These are phyloP conservation scores for Rhizopogon roseolus DNA, from an alignment of 768 basidiomycete genomes.

Conservation along the genomic window DNA sequence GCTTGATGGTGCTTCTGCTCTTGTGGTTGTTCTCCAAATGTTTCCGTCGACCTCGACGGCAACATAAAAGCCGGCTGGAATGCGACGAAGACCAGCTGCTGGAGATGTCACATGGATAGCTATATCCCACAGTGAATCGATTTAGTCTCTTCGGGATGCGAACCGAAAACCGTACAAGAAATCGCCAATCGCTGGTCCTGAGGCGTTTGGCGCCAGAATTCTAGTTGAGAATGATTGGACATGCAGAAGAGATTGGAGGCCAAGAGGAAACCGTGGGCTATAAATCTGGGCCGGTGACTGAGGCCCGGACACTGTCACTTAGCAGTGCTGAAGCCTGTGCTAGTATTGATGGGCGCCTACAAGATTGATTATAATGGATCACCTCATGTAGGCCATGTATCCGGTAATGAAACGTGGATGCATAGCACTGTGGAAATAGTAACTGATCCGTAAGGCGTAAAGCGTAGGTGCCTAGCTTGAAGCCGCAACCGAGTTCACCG, in stretches of 20 bases:
- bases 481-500: neutral
- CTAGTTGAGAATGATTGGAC: slow-evolving; percentile 2
- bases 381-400: neutral
- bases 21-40: slow-evolving; percentile 3
- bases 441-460: neutral
- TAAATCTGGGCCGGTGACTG: neutral
- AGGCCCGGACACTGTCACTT: neutral
- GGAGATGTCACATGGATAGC: slow-evolving; percentile 10
- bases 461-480: neutral
- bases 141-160: neutral
- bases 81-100: slow-evolving; percentile 3
- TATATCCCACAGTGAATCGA: neutral
- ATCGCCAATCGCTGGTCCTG: slow-evolving; percentile 1
- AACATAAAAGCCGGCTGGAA: slow-evolving; percentile 13
- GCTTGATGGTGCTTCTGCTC: neutral
- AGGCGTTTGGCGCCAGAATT: slow-evolving; percentile 1
- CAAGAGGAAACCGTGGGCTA: neutral
- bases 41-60: slow-evolving; percentile 1
- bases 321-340: slow-evolving; percentile 1
- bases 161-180: neutral
- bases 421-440: neutral
- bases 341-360: neutral
- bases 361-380: neutral
- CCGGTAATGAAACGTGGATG: neutral
- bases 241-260: neutral